Conservation (phyloP, 1,284 basidiomycete genomes). For the Hemileia vastatrix region DNA sequence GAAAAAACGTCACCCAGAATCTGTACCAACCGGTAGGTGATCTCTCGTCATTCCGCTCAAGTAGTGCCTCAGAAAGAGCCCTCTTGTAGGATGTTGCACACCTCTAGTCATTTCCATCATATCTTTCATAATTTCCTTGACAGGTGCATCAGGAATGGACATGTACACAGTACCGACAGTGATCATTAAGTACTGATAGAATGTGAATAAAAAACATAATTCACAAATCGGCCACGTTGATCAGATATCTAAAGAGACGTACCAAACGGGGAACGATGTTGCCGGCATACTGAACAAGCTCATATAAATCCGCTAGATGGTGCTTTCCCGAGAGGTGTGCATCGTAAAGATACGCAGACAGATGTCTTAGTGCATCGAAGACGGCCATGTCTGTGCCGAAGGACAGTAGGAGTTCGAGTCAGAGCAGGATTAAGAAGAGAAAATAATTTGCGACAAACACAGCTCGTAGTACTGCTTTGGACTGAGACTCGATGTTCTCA, state of each 20-base stretch:
- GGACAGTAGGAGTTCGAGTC: too few relatives aligned
- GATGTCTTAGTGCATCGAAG: conserved; percentile 81
- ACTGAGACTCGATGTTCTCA: conserved; percentile 77
- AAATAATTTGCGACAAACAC: conserved; percentile 51
- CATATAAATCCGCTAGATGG: conserved; percentile 90
- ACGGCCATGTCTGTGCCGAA: conserved; percentile 97
- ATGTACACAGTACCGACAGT: conserved; percentile 96
- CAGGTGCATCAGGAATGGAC: conserved; percentile 85
- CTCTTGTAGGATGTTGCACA: conserved; percentile 82
- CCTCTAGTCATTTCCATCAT: conserved; percentile 99
- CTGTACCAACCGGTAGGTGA: conserved; percentile 73
- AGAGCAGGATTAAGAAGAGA: too few relatives aligned
- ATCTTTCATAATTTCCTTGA: conserved; percentile 98
- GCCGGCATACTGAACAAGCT: conserved; percentile 91
- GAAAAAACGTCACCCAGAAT: conserved; percentile 57
- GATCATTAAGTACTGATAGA: conserved; percentile 72
- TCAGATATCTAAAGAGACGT: not conserved
- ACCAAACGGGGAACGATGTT: conserved; percentile 65
- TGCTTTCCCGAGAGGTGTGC: conserved; percentile 78
- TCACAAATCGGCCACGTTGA: conserved; percentile 45
- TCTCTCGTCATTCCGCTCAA: conserved; percentile 89
- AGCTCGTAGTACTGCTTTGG: conserved; percentile 90
- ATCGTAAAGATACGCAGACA: conserved; percentile 74
- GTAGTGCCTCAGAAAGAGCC: conserved; percentile 85
- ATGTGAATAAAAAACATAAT: not conserved